phyloP scores from a whole-genome alignment of 306 rosid species.

The Amphicarpaea edgeworthii region DNA sequence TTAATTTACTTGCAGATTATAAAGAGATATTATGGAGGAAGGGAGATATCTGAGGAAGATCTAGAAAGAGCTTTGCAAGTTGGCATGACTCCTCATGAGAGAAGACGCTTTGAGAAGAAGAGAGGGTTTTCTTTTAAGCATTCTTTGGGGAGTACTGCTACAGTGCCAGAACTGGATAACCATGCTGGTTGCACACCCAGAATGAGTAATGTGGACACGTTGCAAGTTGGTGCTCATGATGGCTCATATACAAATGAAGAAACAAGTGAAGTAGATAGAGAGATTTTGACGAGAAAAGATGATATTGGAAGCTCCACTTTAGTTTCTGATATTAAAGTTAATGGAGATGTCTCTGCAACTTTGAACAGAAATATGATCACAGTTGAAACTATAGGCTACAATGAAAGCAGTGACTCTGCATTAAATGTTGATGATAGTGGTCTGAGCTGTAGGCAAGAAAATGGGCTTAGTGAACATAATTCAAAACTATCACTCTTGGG shows the following conservation, averaged over 20 bases:
- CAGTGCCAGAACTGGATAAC: conserved; percentile 52
- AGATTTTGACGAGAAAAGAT: conserved; percentile 40
- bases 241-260: conserved; percentile 45
- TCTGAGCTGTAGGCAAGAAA: conserved; percentile 41
- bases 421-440: conserved; percentile 43
- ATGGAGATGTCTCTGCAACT: conserved; percentile 47
- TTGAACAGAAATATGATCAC: conserved; percentile 42
- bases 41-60: conserved; percentile 83
- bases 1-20: conserved; percentile 64
- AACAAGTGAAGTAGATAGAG: conserved; percentile 40
- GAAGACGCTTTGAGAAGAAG: conserved; percentile 76
- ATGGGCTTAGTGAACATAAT: conserved; percentile 57
- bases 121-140: conserved; percentile 66
- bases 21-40: conserved; percentile 85
- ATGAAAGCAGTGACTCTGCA: conserved; percentile 37
- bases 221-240: conserved; percentile 46
- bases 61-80: conserved; percentile 79
- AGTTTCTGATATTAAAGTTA: conserved; percentile 49
- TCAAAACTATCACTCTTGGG: conserved; percentile 83
- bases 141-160: conserved; percentile 44
- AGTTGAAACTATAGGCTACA: conserved; percentile 41
- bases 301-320: conserved; percentile 44
- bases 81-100: conserved; percentile 92
- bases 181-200: conserved; percentile 42
- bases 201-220: conserved; percentile 38